Evolutionary conservation across 1,139 yeast genomes (phyloP), one percentile per base, ranked within the genome.

Genomic region (Pichia sp.): DNA sequence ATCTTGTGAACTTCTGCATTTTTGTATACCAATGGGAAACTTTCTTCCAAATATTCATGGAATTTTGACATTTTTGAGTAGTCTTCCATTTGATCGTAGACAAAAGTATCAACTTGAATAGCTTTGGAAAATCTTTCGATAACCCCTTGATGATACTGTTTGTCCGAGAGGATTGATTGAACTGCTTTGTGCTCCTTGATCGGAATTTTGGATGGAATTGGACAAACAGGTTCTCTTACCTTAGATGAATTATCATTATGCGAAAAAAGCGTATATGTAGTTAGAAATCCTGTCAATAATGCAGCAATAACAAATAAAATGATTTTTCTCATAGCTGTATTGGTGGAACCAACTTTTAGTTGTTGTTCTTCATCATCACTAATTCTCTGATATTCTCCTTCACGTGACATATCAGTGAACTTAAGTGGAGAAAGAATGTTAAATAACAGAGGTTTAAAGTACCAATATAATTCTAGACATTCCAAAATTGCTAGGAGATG

Each of bases 61-160:
- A 73, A 71, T 34, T 62, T 59, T 12, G 49, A 52, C 50, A 72
- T 70, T 42, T 67, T 66, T 3, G 50, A 46, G 70, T 68, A 70
- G 23, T 55, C 52, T 14, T 34, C 40, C 30, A 43, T 48, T 4
- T 64, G 66, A 55, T 83, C 93, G 47, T 64, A 74, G 15, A 76
- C 69, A 51, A 74, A 78, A 6, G 91, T 80, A 15, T 84, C 77
- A 37, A 80, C 63, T 51, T 68, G 68, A 24, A 84, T 67, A 1
- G 88, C 79, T 11, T 74, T 76, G 8, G 72, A 59, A 33, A 78
- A 61, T 49, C 68, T 70, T 11, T 58, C 51, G 22, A 71, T 66
- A 0, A 80, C 68, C 3, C 51, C 38, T 15, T 64, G 54, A 44
- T 66, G 66, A 52, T 65, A 77, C 0, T 52, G 48, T 11, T 63